Percentiles rank a stretch among this genome's conserved stretches.
Evolutionary conservation across 2,329 filamentous ascomycete genomes (phyloP).

Genomic region (Drechslerella coelobrocha): DNA sequence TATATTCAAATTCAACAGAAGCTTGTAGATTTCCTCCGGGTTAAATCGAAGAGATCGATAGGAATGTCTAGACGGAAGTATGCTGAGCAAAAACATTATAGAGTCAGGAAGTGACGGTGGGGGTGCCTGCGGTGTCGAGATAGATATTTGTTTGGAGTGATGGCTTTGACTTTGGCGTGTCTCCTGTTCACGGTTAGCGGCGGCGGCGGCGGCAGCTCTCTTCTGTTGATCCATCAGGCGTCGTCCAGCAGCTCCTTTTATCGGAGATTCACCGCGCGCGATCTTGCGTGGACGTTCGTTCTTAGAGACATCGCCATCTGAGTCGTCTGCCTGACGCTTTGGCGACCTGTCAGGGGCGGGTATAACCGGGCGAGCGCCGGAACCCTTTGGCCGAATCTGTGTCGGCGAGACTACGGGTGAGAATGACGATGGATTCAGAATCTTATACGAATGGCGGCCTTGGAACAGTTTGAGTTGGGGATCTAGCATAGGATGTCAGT

Average conservation of each 20-base stretch:
- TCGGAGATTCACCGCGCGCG: conserved; percentile 83
- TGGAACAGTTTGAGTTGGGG: conserved; percentile 54
- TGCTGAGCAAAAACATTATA: conserved; percentile 69
- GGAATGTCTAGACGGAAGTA: conserved; percentile 74
- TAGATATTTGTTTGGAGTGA: conserved; percentile 35
- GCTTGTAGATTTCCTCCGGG: conserved; percentile 72
- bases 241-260: conserved; percentile 87
- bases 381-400: conserved; percentile 51
- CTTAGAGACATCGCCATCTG: conserved; percentile 68
- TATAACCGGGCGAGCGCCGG: conserved; percentile 56
- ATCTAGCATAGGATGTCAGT: conserved; percentile 33
- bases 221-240: conserved; percentile 77
- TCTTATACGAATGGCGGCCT: conserved; percentile 54
- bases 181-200: conserved; percentile 55
- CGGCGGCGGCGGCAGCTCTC: conserved; percentile 65
- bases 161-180: conserved; percentile 28
- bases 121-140: conserved; percentile 50
- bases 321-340: conserved; percentile 60
- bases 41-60: conserved; percentile 77
- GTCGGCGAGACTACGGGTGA: conserved; percentile 53
- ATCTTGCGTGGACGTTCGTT: conserved; percentile 80
- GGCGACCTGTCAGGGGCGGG: conserved; percentile 62
- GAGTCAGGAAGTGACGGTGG: conserved; percentile 75
- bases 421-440: conserved; percentile 54
- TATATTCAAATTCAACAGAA: conserved; percentile 73